phyloP scores from a whole-genome alignment of 2,329 filamentous ascomycete genomes.

The Microdochium bolleyi region DNA sequence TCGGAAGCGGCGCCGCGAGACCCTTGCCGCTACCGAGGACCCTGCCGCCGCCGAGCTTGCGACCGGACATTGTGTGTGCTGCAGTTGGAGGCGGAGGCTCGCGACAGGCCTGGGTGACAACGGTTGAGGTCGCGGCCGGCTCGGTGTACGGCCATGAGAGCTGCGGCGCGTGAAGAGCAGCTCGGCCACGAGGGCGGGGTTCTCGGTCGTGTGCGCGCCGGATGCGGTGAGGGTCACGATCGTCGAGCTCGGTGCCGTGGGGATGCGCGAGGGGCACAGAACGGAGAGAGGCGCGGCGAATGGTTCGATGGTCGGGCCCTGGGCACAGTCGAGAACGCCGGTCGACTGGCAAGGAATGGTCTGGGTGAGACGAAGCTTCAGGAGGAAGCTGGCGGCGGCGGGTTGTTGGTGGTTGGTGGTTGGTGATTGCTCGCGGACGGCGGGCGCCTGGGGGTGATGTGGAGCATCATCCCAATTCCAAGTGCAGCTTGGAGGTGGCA shows the following conservation, averaged over 20 bases:
- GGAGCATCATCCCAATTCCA: no score
- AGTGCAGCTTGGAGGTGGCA: no score
- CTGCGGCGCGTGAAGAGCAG: not conserved
- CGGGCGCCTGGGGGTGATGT: no score
- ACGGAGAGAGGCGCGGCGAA: no score
- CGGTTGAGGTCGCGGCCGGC: not conserved
- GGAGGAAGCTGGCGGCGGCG: no score
- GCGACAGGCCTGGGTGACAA: constrained; percentile 6
- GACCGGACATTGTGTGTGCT: constrained; percentile 59
- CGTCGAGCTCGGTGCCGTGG: not conserved
- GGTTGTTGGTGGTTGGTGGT: no score
- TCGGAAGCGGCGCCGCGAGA: constrained; percentile 56
- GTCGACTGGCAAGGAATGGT: no score
- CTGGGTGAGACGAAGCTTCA: no score
- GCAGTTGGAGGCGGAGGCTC: not conserved
- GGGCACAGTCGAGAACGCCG: not conserved
- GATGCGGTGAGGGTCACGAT: not conserved
- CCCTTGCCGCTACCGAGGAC: constrained; percentile 81
- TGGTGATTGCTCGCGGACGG: no score
- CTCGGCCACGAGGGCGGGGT: not conserved
- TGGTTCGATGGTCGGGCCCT: no score
- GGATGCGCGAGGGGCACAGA: not conserved
- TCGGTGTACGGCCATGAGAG: not conserved
- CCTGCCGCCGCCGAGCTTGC: constrained; percentile 86
- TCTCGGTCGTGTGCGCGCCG: not conserved